phyloP scores from a whole-genome alignment of 306 rosid genomes.

The Gynostemma pentaphyllum region DNA sequence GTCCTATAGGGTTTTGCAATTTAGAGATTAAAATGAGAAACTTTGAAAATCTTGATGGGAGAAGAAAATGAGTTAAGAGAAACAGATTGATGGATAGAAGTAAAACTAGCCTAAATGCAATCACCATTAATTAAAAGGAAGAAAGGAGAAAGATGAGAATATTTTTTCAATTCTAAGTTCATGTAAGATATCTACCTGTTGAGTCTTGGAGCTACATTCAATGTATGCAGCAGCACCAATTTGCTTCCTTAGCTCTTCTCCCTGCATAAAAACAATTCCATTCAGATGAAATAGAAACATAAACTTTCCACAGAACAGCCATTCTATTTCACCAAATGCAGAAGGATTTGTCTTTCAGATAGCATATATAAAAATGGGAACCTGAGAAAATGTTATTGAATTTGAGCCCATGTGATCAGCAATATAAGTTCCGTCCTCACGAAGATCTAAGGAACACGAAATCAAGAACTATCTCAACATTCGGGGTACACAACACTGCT shows the following conservation, averaged over 20 bases:
- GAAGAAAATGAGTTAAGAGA: not conserved
- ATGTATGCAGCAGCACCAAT: conserved; percentile 94
- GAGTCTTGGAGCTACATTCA: conserved; percentile 97
- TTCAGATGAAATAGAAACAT: not conserved
- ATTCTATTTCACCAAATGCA: not conserved
- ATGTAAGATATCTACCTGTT: conserved; percentile 43
- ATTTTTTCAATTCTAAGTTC: not conserved
- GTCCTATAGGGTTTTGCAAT: too few relatives aligned
- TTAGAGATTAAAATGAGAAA: too few relatives aligned
- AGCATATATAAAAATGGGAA: conserved; percentile 18
- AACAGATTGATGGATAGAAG: not conserved
- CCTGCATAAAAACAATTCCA: conserved; percentile 25
- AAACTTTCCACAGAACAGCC: not conserved
- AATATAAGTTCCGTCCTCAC: conserved; percentile 57
- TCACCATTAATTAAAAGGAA: not conserved
- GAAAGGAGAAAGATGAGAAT: not conserved
- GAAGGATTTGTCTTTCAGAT: not conserved
- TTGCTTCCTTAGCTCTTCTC: conserved; percentile 97
- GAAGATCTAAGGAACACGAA: conserved; percentile 49
- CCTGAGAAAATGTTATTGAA: conserved; percentile 71
- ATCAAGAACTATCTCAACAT: not conserved
- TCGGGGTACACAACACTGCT: not conserved
- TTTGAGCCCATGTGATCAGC: conserved; percentile 74
- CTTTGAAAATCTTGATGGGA: not conserved
- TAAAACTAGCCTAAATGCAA: too few relatives aligned